Conservation (phyloP, 768 basidiomycete species). For the Brasilioporus rufonigricans region DNA sequence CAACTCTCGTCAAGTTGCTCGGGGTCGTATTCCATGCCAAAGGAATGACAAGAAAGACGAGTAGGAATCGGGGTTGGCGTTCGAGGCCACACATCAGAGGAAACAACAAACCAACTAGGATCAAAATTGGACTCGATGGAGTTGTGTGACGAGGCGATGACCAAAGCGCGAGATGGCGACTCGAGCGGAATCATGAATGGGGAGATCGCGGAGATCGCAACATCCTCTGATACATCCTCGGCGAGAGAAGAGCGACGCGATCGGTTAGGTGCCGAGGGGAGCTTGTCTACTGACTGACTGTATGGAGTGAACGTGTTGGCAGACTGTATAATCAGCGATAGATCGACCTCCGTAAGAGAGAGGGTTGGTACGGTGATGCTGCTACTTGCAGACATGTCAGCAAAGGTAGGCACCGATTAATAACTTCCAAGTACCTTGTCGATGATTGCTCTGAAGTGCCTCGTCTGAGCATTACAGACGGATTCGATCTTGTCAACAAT, state of each 20-base stretch:
- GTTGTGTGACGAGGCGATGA: conserved; percentile 32
- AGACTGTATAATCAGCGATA: conserved; percentile 14
- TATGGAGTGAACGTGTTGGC: conserved; percentile 10
- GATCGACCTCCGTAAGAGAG: conserved; percentile 25
- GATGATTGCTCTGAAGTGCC: conserved; percentile 1
- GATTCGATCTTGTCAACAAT: neutral
- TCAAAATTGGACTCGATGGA: conserved; percentile 30
- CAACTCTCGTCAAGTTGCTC: neutral
- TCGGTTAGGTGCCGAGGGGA: neutral
- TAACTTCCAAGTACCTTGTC: conserved; percentile 2
- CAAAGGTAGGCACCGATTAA: neutral
- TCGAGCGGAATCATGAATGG: conserved; percentile 18
- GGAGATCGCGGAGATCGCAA: conserved; percentile 14
- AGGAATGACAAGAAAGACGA: conserved; percentile 7
- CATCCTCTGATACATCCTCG: conserved; percentile 6
- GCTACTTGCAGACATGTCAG: conserved; percentile 5
- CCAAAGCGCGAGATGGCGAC: conserved; percentile 22
- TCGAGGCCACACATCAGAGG: conserved; percentile 20
- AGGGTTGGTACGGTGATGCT: conserved; percentile 14
- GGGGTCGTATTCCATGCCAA: conserved; percentile 1
- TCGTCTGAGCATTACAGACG: neutral
- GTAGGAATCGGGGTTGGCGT: conserved; percentile 19
- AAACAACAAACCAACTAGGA: conserved; percentile 9
- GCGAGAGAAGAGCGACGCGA: conserved; percentile 5
- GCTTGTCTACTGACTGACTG: conserved; percentile 3